Evolutionary conservation across 306 rosid genomes (phyloP), one percentile per base, ranked within the genome.

Genomic region (Cyclanthera cordifolia): DNA sequence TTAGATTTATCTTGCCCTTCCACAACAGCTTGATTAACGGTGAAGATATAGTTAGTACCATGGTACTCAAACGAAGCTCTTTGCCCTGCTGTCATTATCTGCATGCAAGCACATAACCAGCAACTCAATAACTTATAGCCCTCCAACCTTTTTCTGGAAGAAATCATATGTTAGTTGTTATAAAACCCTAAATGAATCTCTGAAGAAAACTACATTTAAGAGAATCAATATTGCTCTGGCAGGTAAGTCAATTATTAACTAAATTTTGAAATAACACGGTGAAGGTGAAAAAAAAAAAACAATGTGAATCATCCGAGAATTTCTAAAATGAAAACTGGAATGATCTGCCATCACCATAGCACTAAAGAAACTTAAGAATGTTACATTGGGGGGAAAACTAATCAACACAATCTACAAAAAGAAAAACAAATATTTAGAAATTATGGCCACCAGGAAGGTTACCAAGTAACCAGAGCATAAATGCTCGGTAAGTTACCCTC

Each of bases 11-110:
- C 85, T 76, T 81, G 89, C 34, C 87, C 91, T 82, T 84, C 95
- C 16, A 86, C 74, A 6, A 57, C 80, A 68, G 90, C 96, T 74
- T 74, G 84, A 76, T 41, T 85, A 77, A 93, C 99, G 19, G 90
- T 85, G 60, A 90, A 88, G 78, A 78, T 86, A 66, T 90, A 93
- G 74, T 90, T 90, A 53, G 72, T 90, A 51, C 95, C 95, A 21
- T 81, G 95, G 82, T 73, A 81, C 82, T 90, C 99, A 24, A 93
- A 88, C 39, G 88, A 55, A 37, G 85, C 96, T 81, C 86, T 87
- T 78, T 93, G 99, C 75, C 99, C 99, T 3, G 67, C 73, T 24
- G 96, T 90, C 99, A 93, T 79, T 70, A 93, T 85, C 99, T 93
- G 81, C 78, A 51, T 52, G 77, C 56, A 48, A 49, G 59, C 72